A percentile compares a stretch with the other conserved stretches of the same genome.
These are phyloP conservation scores for Tagetes patula DNA, from an alignment of 129 eudicot species.

Conservation along the genomic window DNA sequence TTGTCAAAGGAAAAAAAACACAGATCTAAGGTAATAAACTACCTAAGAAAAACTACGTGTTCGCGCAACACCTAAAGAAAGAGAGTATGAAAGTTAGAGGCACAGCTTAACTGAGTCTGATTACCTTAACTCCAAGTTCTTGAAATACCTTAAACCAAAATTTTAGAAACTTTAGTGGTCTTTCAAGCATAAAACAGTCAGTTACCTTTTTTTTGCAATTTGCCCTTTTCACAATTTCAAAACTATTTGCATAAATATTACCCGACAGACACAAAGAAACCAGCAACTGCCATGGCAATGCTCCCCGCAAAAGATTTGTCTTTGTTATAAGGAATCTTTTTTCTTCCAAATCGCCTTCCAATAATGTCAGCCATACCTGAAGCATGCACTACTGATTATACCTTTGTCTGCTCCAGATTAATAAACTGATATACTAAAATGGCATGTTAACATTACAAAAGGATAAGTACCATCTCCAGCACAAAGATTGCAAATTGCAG, in stretches of 20 bases:
- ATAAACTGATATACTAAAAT: constrained; percentile 3
- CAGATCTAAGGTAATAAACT: not conserved
- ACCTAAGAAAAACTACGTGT: not conserved
- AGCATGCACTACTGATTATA: constrained; percentile 5
- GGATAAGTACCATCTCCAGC: constrained; percentile 69
- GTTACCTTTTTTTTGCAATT: not conserved
- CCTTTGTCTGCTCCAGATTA: not conserved
- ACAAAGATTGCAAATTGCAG: constrained; percentile 74
- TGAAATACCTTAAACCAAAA: not conserved
- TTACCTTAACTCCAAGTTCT: constrained; percentile 1
- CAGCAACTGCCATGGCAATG: constrained; percentile 39
- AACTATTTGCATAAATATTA: constrained; percentile 28
- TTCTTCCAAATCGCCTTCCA: constrained; percentile 69
- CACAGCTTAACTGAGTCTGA: not conserved
- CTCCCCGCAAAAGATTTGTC: constrained; percentile 79
- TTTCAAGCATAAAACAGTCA: not conserved
- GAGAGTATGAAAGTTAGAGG: not conserved
- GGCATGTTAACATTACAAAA: constrained; percentile 10
- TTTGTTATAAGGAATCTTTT: constrained; percentile 72
- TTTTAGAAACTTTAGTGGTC: not conserved
- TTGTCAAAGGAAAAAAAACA: not conserved
- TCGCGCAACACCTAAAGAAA: not conserved
- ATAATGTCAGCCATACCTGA: constrained; percentile 69
- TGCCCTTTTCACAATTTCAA: not conserved
- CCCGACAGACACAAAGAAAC: constrained; percentile 72